Evolutionary conservation across 2,329 filamentous ascomycete species (phyloP).

Genomic region (Xenosphaeropsis pyriputrescens): DNA sequence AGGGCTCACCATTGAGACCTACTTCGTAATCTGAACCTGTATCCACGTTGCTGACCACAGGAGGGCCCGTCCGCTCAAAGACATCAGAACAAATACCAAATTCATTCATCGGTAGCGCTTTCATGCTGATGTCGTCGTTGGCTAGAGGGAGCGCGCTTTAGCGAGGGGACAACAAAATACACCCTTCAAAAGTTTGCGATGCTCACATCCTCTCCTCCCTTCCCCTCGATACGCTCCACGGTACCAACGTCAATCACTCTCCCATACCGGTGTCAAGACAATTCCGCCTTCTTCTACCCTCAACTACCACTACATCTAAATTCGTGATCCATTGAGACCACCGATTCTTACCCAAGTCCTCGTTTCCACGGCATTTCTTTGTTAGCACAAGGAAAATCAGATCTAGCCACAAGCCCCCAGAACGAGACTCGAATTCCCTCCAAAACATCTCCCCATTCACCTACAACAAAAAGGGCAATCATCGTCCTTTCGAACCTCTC

Average conservation of each 20-base stretch:
- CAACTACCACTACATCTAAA: neutral
- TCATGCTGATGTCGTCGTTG: too few relatives aligned
- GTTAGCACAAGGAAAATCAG: neutral
- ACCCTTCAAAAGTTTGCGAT: too few relatives aligned
- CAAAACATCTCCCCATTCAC: slow-evolving; percentile 3
- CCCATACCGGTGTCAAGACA: slow-evolving; percentile 8
- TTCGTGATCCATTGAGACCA: slow-evolving; percentile 1
- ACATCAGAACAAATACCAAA: too few relatives aligned
- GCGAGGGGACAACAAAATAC: too few relatives aligned
- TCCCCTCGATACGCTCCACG: slow-evolving; percentile 7
- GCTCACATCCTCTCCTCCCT: neutral
- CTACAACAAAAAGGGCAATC: slow-evolving; percentile 10
- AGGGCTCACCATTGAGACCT: too few relatives aligned
- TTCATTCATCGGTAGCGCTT: too few relatives aligned
- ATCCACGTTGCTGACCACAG: too few relatives aligned
- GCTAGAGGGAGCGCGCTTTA: too few relatives aligned
- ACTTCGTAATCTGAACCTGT: too few relatives aligned
- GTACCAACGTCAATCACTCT: slow-evolving; percentile 5
- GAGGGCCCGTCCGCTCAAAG: too few relatives aligned
- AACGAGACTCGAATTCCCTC: too few relatives aligned
- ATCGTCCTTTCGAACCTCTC: slow-evolving; percentile 9
- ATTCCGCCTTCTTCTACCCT: slow-evolving; percentile 4
- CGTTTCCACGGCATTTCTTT: neutral
- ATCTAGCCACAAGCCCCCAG: too few relatives aligned
- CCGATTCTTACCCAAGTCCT: slow-evolving; percentile 1